A percentile compares a stretch with the other conserved stretches of the same genome.
These are phyloP conservation scores for Taiwanofungus camphoratus DNA, from an alignment of 1,284 basidiomycete genomes.

Conservation along the genomic window DNA sequence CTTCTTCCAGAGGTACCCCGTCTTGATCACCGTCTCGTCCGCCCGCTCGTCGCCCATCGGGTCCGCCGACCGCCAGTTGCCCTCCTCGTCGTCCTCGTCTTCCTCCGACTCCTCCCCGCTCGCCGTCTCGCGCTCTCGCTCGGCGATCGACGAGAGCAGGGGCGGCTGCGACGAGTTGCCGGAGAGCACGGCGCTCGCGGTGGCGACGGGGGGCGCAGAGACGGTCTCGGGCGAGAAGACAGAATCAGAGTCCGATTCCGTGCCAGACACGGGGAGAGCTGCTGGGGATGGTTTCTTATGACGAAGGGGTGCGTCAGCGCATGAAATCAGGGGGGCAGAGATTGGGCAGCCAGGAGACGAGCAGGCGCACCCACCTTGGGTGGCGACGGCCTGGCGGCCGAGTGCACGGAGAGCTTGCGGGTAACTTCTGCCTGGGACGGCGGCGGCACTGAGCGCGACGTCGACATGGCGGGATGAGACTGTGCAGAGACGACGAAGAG, in stretches of 20 bases:
- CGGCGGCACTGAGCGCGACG: constrained; percentile 57
- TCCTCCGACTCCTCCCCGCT: constrained; percentile 76
- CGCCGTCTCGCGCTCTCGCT: constrained; percentile 55
- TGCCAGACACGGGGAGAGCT: constrained; percentile 57
- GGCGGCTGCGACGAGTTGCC: constrained; percentile 36
- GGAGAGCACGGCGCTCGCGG: constrained; percentile 14
- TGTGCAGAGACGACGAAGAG: neutral
- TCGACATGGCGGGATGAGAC: constrained; percentile 14
- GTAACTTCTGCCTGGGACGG: constrained; percentile 84
- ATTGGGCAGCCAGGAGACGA: constrained; percentile 1
- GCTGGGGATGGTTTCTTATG: constrained; percentile 24
- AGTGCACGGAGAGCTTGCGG: constrained; percentile 79
- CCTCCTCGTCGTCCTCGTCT: constrained; percentile 52
- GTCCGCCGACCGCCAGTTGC: constrained; percentile 54
- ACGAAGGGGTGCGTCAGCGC: neutral
- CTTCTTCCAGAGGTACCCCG: constrained; percentile 89
- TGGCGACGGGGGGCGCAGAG: constrained; percentile 22
- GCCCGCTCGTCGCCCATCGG: constrained; percentile 26
- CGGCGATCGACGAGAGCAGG: constrained; percentile 69
- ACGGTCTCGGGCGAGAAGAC: constrained; percentile 49
- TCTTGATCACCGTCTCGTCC: constrained; percentile 79
- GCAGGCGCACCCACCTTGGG: constrained; percentile 25
- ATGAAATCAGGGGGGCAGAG: constrained; percentile 6
- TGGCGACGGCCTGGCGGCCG: constrained; percentile 44
- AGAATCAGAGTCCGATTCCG: constrained; percentile 86